These are phyloP conservation scores for Diaporthe destruens DNA, from an alignment of 2,329 filamentous ascomycete genomes.

Conservation along the genomic window DNA sequence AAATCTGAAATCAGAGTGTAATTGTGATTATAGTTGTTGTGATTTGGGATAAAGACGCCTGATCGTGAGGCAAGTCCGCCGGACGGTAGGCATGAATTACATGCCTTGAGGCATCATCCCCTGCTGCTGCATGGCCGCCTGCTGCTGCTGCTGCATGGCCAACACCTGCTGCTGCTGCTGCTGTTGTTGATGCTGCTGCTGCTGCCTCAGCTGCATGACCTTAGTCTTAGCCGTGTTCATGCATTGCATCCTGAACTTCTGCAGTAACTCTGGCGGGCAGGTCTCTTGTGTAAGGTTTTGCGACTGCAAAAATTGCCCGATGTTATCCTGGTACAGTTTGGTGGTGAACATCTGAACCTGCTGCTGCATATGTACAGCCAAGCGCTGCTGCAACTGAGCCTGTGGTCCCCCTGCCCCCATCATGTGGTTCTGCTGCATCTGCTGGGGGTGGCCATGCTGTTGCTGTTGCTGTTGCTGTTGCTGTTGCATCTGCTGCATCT, in stretches of 20 bases:
- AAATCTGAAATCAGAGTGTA: no score
- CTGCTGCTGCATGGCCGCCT: conserved; percentile 51
- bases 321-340: conserved; percentile 55
- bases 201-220: conserved; percentile 46
- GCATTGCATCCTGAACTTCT: conserved; percentile 60
- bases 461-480: conserved; percentile 52
- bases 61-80: no score
- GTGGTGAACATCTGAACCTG: conserved; percentile 40
- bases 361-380: neutral
- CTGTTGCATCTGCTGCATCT: conserved; percentile 46
- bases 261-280: conserved; percentile 60
- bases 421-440: conserved; percentile 49
- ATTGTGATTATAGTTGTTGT: conserved; percentile 12
- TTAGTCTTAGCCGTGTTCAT: conserved; percentile 53
- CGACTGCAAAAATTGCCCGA: conserved; percentile 52
- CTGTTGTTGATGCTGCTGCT: conserved; percentile 36
- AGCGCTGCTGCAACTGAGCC: conserved; percentile 35
- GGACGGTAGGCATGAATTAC: conserved; percentile 48
- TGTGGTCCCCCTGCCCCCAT: conserved; percentile 41
- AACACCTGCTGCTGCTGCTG: conserved; percentile 43
- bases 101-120: conserved; percentile 68
- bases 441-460: conserved; percentile 46
- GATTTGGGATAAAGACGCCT: neutral
- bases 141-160: conserved; percentile 54
- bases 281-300: conserved; percentile 57